Evolutionary conservation across 2,329 filamentous ascomycete species (phyloP), one percentile per base, ranked within the genome.

Genomic region (Fusarium nygamai): DNA sequence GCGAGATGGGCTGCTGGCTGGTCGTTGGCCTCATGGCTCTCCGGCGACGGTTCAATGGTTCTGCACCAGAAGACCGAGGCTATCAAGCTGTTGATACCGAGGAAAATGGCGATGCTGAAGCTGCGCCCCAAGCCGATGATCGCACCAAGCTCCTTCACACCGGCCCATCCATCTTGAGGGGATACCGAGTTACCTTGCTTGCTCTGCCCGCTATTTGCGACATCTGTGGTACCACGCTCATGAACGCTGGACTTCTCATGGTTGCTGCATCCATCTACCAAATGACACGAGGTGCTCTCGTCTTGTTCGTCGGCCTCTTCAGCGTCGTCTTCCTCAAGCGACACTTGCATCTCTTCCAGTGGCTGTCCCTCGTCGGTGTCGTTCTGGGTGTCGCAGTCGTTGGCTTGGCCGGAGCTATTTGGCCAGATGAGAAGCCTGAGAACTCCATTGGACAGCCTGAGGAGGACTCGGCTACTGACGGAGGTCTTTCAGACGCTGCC

Each of bases 241-340:
- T 99, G 95, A 99, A 99, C 80, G 93, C 94, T 9, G 96, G 96
- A 8, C 87, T 99, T 75, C 88, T 98, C 56, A 95, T 98, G 81
- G 95, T 98, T 31, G 96, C 94, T 19, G 94, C 96, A 4, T 97
- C 94, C 69, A 98, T 99, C 80, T 99, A 98, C 84, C 96, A 99
- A 85, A 99, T 99, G 96, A 98, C 96, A 3, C 89, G 96, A 67
- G 96, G 96, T 14, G 96, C 96, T 1, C 88, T 99, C 47, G 96
- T 99, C 7, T 88, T 99, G 12, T 99, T 99, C 78, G 96, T 99
- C 27, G 96, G 96, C 0, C 85, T 98, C 1, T 98, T 99, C 85
- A 98, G 95, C 79, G 95, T 99, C 34, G 79, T 97, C 19, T 98
- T 99, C 82, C 86, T 99, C 65, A 92, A 91, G 78, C 90, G 94